Evolutionary conservation across 2,329 filamentous ascomycete species (phyloP).

Genomic region (Scedosporium aurantiacum): DNA sequence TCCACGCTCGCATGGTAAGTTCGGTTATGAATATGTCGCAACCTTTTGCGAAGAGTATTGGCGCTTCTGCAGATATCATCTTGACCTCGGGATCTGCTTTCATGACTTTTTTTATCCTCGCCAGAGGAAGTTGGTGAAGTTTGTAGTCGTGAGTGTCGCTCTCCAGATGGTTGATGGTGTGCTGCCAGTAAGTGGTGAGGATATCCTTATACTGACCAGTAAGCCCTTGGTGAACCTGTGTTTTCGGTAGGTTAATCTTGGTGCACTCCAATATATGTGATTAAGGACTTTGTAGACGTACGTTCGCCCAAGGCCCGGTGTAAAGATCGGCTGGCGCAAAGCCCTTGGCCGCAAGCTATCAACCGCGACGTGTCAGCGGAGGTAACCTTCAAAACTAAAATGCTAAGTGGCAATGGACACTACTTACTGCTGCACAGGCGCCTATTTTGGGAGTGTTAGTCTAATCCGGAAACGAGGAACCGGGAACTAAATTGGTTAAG

Average conservation of each 20-base stretch:
- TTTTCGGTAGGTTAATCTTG: background rate
- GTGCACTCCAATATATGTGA: background rate
- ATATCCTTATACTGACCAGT: constrained; percentile 92
- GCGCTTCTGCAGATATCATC: constrained; percentile 98
- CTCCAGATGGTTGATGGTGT: constrained; percentile 92
- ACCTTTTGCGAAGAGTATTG: constrained; percentile 94
- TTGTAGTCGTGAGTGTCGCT: constrained; percentile 97
- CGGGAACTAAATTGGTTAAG: background rate
- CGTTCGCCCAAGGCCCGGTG: constrained; percentile 91
- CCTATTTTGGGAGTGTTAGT: constrained; percentile 22
- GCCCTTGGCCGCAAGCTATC: constrained; percentile 71
- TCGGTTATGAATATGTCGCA: constrained; percentile 99
- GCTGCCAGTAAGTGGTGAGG: constrained; percentile 97
- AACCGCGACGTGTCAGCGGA: constrained; percentile 15
- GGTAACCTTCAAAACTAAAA: constrained; percentile 13
- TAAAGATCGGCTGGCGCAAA: constrained; percentile 91
- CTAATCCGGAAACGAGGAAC: background rate
- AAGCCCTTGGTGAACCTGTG: constrained; percentile 85
- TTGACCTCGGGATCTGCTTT: constrained; percentile 98
- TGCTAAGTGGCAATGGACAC: constrained; percentile 7
- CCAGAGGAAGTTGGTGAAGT: constrained; percentile 87
- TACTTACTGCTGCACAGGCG: constrained; percentile 34
- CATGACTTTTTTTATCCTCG: constrained; percentile 99
- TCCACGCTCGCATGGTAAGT: constrained; percentile 98
- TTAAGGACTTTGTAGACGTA: constrained; percentile 29